Evolutionary conservation across 495 filamentous ascomycete species (phyloP).

Genomic region (Hypomontagnella submonticulosa): DNA sequence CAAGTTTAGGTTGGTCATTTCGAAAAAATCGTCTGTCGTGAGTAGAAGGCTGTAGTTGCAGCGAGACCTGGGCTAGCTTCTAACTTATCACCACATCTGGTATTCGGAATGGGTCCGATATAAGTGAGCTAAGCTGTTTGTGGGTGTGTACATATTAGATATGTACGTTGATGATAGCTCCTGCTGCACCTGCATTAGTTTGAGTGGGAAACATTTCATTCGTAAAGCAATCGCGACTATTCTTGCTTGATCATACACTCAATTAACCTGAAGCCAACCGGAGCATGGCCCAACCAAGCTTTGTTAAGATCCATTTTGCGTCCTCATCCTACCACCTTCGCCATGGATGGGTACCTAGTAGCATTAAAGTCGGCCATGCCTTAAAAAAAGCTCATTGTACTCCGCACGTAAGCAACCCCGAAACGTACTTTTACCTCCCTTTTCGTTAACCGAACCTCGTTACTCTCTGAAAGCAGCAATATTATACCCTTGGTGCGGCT

Average conservation of each 20-base stretch:
- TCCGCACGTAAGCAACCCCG: conserved; percentile 22
- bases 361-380: conserved; percentile 27
- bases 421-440: conserved; percentile 4
- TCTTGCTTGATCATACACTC: conserved; percentile 42
- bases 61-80: background rate
- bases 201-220: conserved; percentile 32
- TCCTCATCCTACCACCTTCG: conserved; percentile 26
- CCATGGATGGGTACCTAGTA: conserved; percentile 3
- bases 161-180: conserved; percentile 6
- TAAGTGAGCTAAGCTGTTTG: background rate
- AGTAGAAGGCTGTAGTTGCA: too few species aligned
- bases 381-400: conserved; percentile 20
- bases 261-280: conserved; percentile 38
- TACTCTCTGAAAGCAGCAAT: conserved; percentile 13
- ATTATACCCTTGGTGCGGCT: conserved; percentile 10
- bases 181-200: conserved; percentile 20
- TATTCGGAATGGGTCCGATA: too few species aligned
- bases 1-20: background rate
- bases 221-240: conserved; percentile 33
- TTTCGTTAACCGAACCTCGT: conserved; percentile 18
- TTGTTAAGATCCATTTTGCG: conserved; percentile 16
- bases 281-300: conserved; percentile 32
- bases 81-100: background rate
- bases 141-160: conserved; percentile 1
- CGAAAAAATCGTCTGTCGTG: too few species aligned